Base-by-base conservation (phyloP, 441 rosid genomes). In the Theobroma grandiflorum region DNA sequence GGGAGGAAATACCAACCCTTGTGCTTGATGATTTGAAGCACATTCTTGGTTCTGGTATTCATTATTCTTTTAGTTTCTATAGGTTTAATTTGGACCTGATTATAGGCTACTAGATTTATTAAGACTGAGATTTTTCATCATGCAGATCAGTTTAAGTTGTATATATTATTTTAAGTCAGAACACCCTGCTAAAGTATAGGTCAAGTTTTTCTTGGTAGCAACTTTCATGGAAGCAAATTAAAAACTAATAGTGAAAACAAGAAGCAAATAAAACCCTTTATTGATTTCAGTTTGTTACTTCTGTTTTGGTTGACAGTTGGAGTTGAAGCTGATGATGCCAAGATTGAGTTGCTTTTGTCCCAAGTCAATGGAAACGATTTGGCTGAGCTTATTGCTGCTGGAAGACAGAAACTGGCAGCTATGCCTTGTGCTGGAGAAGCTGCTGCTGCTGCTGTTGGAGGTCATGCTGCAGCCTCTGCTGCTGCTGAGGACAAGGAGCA, bases 341-440 rank as follows among this genome's bases (percentile, higher is more conserved):
- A 6, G 57, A 69, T 69, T 6, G 58, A 69, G 57, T 47, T 69
- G 57, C 74, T 69, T 69, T 45, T 45, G 73, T 69, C 57, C 57
- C 38, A 69, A 45, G 73, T 69, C 10, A 55, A 15, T 18, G 16
- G 58, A 47, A 70, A 70, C 42, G 74, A 70, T 47, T 14, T 70
- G 12, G 49, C 74, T 14, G 74, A 47, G 58, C 58, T 47, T 7
- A 15, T 31, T 47, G 74, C 40, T 26, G 4, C 37, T 26, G 58
- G 74, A 31, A 47, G 58, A 47, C 40, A 70, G 58, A 70, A 49
- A 15, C 2, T 15, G 37, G 74, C 74, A 6, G 4, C 74, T 4
- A 7, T 70, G 4, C 63, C 63, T 58, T 22, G 14, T 20, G 11
- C 11, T 55, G 26, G n/a, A 50, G 6, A 18, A 14, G 55, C 4